A percentile compares a stretch with the other conserved stretches of the same genome.
phyloP scores from a whole-genome alignment of 2,329 filamentous ascomycete species.

The Exophiala sideris region DNA sequence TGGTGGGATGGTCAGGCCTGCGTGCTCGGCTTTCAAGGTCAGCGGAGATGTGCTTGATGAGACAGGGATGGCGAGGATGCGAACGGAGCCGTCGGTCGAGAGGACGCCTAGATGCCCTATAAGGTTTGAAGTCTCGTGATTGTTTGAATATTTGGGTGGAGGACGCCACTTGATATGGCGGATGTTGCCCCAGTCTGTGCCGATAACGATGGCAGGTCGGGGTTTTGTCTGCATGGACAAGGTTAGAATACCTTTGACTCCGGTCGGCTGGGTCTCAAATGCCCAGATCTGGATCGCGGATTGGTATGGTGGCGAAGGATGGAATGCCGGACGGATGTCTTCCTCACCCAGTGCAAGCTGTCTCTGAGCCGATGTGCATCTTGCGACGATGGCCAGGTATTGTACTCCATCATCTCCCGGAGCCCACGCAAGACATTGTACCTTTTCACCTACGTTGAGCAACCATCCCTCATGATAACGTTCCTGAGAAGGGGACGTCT shows the following conservation, averaged over 20 bases:
- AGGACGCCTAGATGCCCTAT: slow-evolving; percentile 56
- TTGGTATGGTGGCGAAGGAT: slow-evolving; percentile 46
- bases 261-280: slow-evolving; percentile 40
- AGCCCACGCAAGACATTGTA: slow-evolving; percentile 51
- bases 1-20: slow-evolving; percentile 30
- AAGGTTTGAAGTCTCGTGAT: slow-evolving; percentile 31
- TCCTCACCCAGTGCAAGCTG: slow-evolving; percentile 25
- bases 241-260: slow-evolving; percentile 32
- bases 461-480: slow-evolving; percentile 49
- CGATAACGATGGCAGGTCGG: slow-evolving; percentile 50
- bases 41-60: neutral
- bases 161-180: slow-evolving; percentile 58
- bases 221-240: slow-evolving; percentile 47
- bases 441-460: slow-evolving; percentile 53
- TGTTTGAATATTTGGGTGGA: slow-evolving; percentile 29
- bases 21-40: slow-evolving; percentile 1
- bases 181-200: slow-evolving; percentile 56
- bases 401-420: slow-evolving; percentile 48
- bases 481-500: neutral
- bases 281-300: slow-evolving; percentile 59
- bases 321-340: slow-evolving; percentile 46
- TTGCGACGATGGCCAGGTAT: slow-evolving; percentile 53
- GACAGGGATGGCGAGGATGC: slow-evolving; percentile 51
- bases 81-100: slow-evolving; percentile 56
- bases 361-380: slow-evolving; percentile 39